These are phyloP conservation scores for Dalbergia cochinchinensis DNA, from an alignment of 306 rosid genomes.

Conservation along the genomic window DNA sequence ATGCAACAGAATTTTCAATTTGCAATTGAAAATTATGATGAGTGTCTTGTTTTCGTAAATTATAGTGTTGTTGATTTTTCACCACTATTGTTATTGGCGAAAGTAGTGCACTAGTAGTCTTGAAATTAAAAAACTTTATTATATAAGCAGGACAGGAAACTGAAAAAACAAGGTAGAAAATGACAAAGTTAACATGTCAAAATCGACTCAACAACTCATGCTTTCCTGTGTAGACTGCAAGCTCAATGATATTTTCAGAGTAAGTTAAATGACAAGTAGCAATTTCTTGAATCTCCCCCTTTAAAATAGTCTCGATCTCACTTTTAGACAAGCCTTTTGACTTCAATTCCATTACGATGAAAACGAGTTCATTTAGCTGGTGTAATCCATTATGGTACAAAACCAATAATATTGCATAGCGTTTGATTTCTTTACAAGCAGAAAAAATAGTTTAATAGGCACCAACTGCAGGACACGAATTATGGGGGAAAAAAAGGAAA, in stretches of 20 bases:
- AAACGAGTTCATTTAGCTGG: conserved; percentile 46
- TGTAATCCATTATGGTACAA: conserved; percentile 44
- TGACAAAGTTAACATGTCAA: conserved; percentile 56
- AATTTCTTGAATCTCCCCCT: conserved; percentile 32
- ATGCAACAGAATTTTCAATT: background rate
- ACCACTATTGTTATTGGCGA: conserved; percentile 24
- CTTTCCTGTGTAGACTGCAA: conserved; percentile 46
- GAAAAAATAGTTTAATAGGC: background rate
- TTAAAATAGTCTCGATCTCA: conserved; percentile 3
- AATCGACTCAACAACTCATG: conserved; percentile 53
- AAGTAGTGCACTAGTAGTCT: conserved; percentile 33
- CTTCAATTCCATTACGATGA: conserved; percentile 42
- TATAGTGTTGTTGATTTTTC: background rate
- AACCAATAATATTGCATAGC: conserved; percentile 10
- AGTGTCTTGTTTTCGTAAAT: background rate
- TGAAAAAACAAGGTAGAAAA: conserved; percentile 38
- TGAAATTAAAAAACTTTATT: conserved; percentile 34
- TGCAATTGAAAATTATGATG: conserved; percentile 2
- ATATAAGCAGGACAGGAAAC: conserved; percentile 33
- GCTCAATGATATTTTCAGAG: conserved; percentile 31
- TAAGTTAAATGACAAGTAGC: conserved; percentile 41
- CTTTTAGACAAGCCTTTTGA: conserved; percentile 32
- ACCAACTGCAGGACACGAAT: conserved; percentile 20
- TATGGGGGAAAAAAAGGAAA: background rate
- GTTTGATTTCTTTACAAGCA: conserved; percentile 27